A percentile compares a stretch with the other conserved stretches of the same genome.
These are phyloP conservation scores for Globisporangium apiculatum DNA, from an alignment of 352 stramenopile species.

Conservation along the genomic window DNA sequence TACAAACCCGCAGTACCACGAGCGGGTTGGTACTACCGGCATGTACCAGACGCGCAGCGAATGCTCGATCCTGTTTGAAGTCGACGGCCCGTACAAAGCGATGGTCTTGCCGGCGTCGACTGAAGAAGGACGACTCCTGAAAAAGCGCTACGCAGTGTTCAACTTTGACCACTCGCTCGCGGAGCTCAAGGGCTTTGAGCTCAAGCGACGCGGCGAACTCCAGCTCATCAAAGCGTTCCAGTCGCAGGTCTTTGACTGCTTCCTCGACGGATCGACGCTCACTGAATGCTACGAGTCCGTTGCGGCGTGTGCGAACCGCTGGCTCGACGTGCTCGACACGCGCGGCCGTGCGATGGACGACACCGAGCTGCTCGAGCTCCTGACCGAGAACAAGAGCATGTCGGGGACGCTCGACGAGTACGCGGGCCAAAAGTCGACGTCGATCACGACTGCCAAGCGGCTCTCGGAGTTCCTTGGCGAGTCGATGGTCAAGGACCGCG, in stretches of 20 bases:
- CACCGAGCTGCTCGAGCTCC: constrained; percentile 96
- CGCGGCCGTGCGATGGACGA: constrained; percentile 92
- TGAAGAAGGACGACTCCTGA: constrained; percentile 97
- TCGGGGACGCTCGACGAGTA: constrained; percentile 97
- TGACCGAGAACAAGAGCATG: constrained; percentile 99
- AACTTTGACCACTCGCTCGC: constrained; percentile 78
- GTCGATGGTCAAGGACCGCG: constrained; percentile 98
- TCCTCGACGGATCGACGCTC: constrained; percentile 92
- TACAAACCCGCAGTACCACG: constrained; percentile 96
- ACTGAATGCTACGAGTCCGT: constrained; percentile 96
- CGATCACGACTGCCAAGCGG: constrained; percentile 95
- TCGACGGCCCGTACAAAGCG: constrained; percentile 97
- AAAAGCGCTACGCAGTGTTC: constrained; percentile 95
- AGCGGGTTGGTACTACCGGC: constrained; percentile 43
- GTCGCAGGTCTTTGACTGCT: constrained; percentile 96
- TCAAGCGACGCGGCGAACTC: constrained; percentile 98
- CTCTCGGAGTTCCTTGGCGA: constrained; percentile 97
- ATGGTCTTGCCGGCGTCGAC: constrained; percentile 99
- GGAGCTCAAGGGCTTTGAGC: constrained; percentile 93
- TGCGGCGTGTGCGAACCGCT: constrained; percentile 95
- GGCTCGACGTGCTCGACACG: constrained; percentile 98
- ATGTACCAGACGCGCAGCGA: constrained; percentile 93
- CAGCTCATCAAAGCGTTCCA: constrained; percentile 99
- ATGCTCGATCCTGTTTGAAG: constrained; percentile 99
- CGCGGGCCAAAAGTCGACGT: constrained; percentile 95